Evolutionary conservation across 2,329 filamentous ascomycete genomes (phyloP).

Genomic region (Cytospora piceicola): DNA sequence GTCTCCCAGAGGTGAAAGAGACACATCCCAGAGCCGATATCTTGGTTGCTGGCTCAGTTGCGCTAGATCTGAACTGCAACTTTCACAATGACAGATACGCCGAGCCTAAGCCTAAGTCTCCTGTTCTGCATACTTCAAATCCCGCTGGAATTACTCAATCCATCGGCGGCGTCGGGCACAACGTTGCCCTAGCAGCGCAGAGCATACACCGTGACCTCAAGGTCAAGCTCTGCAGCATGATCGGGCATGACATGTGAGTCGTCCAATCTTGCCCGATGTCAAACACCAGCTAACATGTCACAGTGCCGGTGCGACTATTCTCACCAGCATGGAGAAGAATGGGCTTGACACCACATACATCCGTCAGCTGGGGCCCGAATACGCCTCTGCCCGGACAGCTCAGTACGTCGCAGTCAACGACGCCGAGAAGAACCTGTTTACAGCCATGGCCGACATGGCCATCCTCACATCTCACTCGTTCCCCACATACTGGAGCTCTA

Average conservation of each 20-base stretch:
- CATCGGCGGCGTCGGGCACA: constrained; percentile 89
- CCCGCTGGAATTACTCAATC: constrained; percentile 79
- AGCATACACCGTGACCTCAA: constrained; percentile 61
- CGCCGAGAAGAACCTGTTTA: constrained; percentile 76
- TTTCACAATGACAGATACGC: constrained; percentile 49
- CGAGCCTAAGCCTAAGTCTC: constrained; percentile 40
- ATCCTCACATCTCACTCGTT: constrained; percentile 69
- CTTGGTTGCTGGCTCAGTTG: constrained; percentile 89
- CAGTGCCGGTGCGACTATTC: constrained; percentile 73
- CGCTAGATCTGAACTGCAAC: constrained; percentile 86
- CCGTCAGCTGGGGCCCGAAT: constrained; percentile 54
- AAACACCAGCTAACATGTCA: constrained; percentile 20
- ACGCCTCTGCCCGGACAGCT: constrained; percentile 68
- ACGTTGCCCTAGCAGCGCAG: constrained; percentile 84
- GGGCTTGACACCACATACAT: constrained; percentile 70
- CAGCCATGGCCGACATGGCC: constrained; percentile 95
- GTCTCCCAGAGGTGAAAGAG: constrained; percentile 2
- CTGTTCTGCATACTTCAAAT: constrained; percentile 79
- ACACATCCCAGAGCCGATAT: constrained; percentile 58
- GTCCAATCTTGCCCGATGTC: not conserved
- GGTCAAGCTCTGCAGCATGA: constrained; percentile 77
- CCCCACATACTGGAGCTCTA: constrained; percentile 61
- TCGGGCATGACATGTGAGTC: constrained; percentile 76
- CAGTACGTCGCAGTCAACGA: constrained; percentile 94
- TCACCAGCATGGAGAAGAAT: constrained; percentile 65